Base-by-base conservation (phyloP, 768 basidiomycete genomes). In the Rhizopogon rudus region DNA sequence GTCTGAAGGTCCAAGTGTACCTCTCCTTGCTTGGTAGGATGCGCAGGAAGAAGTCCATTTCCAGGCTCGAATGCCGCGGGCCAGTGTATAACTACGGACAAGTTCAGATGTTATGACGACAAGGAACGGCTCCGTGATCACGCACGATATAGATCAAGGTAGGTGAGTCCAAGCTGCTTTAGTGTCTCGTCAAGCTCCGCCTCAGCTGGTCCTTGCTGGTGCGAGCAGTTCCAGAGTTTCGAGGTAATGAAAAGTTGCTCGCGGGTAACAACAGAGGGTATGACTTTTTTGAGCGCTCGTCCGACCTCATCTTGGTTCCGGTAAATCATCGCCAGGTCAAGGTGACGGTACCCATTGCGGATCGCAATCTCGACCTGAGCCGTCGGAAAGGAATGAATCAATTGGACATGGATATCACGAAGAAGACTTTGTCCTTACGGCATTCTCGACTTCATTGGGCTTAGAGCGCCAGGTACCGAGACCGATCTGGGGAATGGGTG, bases 291-390 rank as follows among this genome's bases (percentile, higher is more conserved):
- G 64, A 91, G 75, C 1, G 87, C 87, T 3, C 77, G 75, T 5
- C 88, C 86, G 53, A 90, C 82, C 70, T 88, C 88, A 55, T 83
- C 76, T 69, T 92, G 91, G 69, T 93, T 94, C 58, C 75, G 65
- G 71, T 93, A 93, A 45, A 88, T 75, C 80, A 81, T 80, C 3
- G 91, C 92, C 17, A 89, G 79, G 69, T 95, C 92, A 60, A 95
- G 81, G 70, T 95, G 92, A 48, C 89, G 78, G 68, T 93, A 93
- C 1, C 91, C 91, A 29, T 80, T 78, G 51, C 78, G 75, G 35
- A 94, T 78, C 29, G 92, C 91, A 61, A 77, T 75, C 67, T 88
- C 87, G 50, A 90, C 87, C 89, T 90, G 57, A 28, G 9, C 51
- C 28, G 5, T 44, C 58, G 17, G 12, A 60, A 25, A 14, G 25